Conservation (phyloP, 495 filamentous ascomycete genomes). For the Penicillium parvum region DNA sequence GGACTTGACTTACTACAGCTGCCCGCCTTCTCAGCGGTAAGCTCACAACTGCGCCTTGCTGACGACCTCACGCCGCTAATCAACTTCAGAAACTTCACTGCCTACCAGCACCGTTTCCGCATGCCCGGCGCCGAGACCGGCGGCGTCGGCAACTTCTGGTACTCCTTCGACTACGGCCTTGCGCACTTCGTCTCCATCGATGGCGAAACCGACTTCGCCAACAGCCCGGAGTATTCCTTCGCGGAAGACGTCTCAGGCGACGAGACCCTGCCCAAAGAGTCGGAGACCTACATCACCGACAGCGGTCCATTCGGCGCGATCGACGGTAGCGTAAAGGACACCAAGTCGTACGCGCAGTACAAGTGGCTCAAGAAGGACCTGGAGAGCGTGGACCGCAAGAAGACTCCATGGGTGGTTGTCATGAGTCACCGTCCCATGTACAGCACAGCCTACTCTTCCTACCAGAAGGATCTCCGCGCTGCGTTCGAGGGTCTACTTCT, state of each 20-base stretch:
- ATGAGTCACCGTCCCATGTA: conserved; percentile 60
- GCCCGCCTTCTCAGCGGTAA: conserved; percentile 48
- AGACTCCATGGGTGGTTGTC: conserved; percentile 53
- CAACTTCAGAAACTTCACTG: conserved; percentile 46
- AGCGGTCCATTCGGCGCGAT: conserved; percentile 47
- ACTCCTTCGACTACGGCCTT: conserved; percentile 55
- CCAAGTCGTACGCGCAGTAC: conserved; percentile 44
- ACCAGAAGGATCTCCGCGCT: conserved; percentile 38
- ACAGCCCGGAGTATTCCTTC: conserved; percentile 41
- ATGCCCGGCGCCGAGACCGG: conserved; percentile 46
- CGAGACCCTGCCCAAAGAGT: conserved; percentile 35
- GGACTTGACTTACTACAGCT: conserved; percentile 49
- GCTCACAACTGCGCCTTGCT: neutral
- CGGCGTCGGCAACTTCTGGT: conserved; percentile 53
- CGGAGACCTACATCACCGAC: conserved; percentile 45
- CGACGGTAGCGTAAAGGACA: conserved; percentile 36
- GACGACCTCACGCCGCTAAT: neutral
- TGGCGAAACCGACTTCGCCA: conserved; percentile 47
- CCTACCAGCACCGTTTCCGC: conserved; percentile 48
- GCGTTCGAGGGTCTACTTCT: conserved; percentile 54
- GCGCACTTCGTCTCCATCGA: conserved; percentile 47
- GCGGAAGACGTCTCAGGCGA: conserved; percentile 33
- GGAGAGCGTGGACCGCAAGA: conserved; percentile 40
- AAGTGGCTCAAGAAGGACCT: conserved; percentile 48
- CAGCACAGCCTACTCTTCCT: conserved; percentile 32